phyloP scores from a whole-genome alignment of 768 basidiomycete species.

The Macrolepiota fuliginosa region DNA sequence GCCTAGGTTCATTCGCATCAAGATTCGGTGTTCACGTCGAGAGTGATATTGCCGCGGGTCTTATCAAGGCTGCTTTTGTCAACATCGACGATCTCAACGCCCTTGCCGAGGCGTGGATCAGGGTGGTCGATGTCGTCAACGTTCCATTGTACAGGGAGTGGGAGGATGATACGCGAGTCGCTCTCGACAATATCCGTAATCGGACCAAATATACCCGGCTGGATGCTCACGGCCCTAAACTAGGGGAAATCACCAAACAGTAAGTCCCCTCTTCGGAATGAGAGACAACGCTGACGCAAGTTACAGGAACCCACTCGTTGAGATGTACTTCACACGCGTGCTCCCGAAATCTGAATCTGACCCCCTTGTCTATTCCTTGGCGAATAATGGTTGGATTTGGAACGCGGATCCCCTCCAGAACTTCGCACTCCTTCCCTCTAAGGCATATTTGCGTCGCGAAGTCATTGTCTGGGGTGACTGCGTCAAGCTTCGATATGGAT shows the following conservation, averaged over 20 bases:
- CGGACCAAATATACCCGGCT: conserved; percentile 79
- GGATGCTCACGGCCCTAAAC: conserved; percentile 78
- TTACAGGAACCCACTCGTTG: conserved; percentile 77
- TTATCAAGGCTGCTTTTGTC: conserved; percentile 67
- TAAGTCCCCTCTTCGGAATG: conserved; percentile 32
- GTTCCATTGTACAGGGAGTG: conserved; percentile 85
- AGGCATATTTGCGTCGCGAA: conserved; percentile 92
- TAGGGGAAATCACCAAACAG: conserved; percentile 77
- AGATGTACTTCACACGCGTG: conserved; percentile 90
- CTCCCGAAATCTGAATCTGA: conserved; percentile 38
- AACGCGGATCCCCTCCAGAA: conserved; percentile 90
- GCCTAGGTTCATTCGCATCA: conserved; percentile 56
- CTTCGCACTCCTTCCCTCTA: conserved; percentile 90
- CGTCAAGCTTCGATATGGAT: conserved; percentile 95
- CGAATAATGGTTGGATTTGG: conserved; percentile 99
- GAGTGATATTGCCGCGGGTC: conserved; percentile 63
- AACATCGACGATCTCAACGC: conserved; percentile 46
- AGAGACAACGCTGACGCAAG: conserved; percentile 3
- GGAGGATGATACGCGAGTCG: conserved; percentile 76
- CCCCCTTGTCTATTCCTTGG: conserved; percentile 71
- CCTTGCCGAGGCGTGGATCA: conserved; percentile 70
- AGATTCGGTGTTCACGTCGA: conserved; percentile 70
- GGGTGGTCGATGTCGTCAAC: conserved; percentile 84
- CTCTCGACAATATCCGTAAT: conserved; percentile 71
- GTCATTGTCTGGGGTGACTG: conserved; percentile 99